Evolutionary conservation across 495 filamentous ascomycete species (phyloP), one percentile per base, ranked within the genome.

Genomic region (Chlorociboria aeruginascens): DNA sequence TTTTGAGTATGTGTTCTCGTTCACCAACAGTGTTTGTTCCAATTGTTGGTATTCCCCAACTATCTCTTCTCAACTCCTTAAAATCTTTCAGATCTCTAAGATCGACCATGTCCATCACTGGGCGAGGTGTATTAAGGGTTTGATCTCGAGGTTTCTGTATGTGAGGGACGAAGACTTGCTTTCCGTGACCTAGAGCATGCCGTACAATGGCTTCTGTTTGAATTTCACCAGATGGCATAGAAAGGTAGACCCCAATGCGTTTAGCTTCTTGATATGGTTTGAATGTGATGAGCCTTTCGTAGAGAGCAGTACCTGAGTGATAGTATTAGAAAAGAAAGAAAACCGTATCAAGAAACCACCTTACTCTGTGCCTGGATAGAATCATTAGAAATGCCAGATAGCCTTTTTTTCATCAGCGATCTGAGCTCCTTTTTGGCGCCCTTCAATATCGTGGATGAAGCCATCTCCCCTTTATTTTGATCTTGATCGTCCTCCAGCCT

Each of bases 101-200:
- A 43, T 79, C 77, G 1, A 97, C 73, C 92, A 98, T 96, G 55
- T 96, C 87, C 89, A 98, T 97, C 14, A 86, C 70, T 17, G 77
- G 79, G 2, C 69, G 64, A 13, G 78, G 79, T 7, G 66, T 66
- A 14, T 65, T 61, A 30, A 43, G 42, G 2, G 40, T n/a, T 40
- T 44, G 59, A 9, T 50, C 45, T n/a, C 53, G 37, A 6, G 61
- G 59, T 41, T 70, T 78, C 63, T 92, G 78, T 43, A 90, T 83
- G 59, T 92, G 93, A 9, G 92, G 92, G 29, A 98, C 82, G 63
- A 89, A 96, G 25, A 97, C 85, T 44, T 79, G 66, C 63, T 97
- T 97, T 33, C 85, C 85, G 8, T 69, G 65, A 17, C 66, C 60
- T 20, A 98, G 68, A 13, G 89, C 89, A 72, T 95, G 77, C 32